Evolutionary conservation across 1,139 yeast species (phyloP), one percentile per base, ranked within the genome.

Genomic region (Hanseniaspora uvarum): DNA sequence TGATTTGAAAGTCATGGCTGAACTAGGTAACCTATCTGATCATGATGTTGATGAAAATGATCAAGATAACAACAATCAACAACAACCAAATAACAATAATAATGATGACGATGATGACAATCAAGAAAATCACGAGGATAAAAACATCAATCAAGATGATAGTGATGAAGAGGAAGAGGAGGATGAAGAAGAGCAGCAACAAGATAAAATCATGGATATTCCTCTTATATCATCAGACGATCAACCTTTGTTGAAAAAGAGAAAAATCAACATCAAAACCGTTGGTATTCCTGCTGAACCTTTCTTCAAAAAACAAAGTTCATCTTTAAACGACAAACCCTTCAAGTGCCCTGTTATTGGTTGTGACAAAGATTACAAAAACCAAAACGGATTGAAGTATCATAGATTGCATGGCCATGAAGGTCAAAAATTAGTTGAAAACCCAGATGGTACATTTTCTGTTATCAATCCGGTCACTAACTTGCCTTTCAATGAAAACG

Each of bases 281-380:
- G 58, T 51, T 30, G 53, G 53, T 44, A 50, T 50, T 30, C 53
- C 53, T 19, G 41, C 38, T 11, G 53, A 50, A 30, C 53, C 53
- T 11, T 50, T 50, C 33, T 56, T 58, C 24, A 57, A 58, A 53
- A 79, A 76, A 59, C 77, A 78, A 56, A 81, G 82, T 5, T 50
- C 39, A 10, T 11, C 30, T 18, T 41, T 37, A 4, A 92, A 86
- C 58, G 96, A 87, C 66, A 84, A 92, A 68, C 98, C 99, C 23
- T 92, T 85, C 73, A 88, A 85, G 68, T 92, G 99, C 71, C 98
- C 97, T 0, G 98, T 92, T 41, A 86, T 88, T 64, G 98, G 98
- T 6, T 92, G 99, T 70, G 97, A 89, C 63, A 92, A 92, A 73
- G 89, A 94, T 37, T 92, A 92, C 70, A 92, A 92, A 73, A 92